phyloP scores from a whole-genome alignment of 2,329 filamentous ascomycete species.

The Cladosporium cucumerinum region DNA sequence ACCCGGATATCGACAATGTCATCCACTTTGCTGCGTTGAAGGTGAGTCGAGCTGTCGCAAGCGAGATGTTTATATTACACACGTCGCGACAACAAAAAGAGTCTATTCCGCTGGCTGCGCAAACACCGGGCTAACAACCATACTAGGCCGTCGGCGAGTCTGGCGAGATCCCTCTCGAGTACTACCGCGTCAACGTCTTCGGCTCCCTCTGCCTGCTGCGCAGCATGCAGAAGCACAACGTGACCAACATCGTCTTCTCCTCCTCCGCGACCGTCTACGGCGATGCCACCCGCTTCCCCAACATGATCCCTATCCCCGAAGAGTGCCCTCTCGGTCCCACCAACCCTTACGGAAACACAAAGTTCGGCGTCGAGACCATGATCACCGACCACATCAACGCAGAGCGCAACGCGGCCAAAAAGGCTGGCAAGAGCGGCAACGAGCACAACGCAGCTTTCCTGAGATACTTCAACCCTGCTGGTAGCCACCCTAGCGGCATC shows the following conservation, averaged over 20 bases:
- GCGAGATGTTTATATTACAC: conserved; percentile 27
- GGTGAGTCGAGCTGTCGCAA: conserved; percentile 53
- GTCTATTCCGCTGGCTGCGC: background rate
- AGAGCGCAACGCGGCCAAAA: conserved; percentile 77
- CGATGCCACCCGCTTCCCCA: conserved; percentile 88
- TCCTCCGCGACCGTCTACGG: conserved; percentile 98
- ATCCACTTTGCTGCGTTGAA: conserved; percentile 99
- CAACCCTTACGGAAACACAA: conserved; percentile 97
- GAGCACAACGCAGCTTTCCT: conserved; percentile 92
- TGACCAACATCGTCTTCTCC: conserved; percentile 97
- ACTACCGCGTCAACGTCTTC: conserved; percentile 95
- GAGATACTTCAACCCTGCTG: conserved; percentile 96
- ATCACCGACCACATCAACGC: conserved; percentile 89
- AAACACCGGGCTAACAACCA: conserved; percentile 11
- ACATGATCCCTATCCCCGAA: conserved; percentile 99
- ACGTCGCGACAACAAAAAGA: background rate
- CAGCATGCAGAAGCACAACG: conserved; percentile 84
- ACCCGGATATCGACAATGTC: conserved; percentile 94
- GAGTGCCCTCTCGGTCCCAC: conserved; percentile 93
- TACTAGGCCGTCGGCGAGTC: conserved; percentile 92
- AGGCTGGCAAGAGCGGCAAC: conserved; percentile 71
- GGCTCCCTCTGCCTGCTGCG: conserved; percentile 84
- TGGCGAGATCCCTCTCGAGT: conserved; percentile 87
- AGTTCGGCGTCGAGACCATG: conserved; percentile 84
- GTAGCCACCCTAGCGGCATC: conserved; percentile 88